Base-by-base conservation (phyloP, 1,284 basidiomycete genomes). In the Rhizoctonia solani region DNA sequence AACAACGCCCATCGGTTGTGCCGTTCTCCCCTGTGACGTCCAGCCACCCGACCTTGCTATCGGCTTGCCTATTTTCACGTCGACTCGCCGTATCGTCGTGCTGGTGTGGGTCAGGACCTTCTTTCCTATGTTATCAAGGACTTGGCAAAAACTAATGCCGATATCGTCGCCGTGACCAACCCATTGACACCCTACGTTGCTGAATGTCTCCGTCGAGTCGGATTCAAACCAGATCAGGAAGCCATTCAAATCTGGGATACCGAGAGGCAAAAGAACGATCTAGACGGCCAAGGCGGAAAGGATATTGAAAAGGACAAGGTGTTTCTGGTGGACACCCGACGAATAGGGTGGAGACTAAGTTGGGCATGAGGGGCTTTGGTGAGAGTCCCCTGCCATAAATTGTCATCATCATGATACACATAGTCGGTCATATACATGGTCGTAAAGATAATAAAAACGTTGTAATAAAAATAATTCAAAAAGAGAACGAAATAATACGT, bases 51-150 rank as follows among this genome's bases (percentile, higher is more conserved):
- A 34, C 37, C 39, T 13, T 13, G 13, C 23, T 44, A 66, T 16
- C 50, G 50, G 23, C 30, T 66, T 9, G 32, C 61, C 25, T 29
- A 54, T 30, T 66, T 66, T 41, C 50, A 66, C 50, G 61, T 66
- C 41, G 61, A 66, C 29, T 16, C 50, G 2, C 61, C 61, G n/a
- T 66, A 66, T 34, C 61, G 61, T 14, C 61, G 4, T 21, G 29
- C 50, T 16, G 61, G 61, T 30, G 61, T 66, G 29, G 61, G 61
- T 5, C 29, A 54, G 19, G 61, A 66, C 39, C 42, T 66, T 9
- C 39, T 66, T 19, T 42, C 39, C 2, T 19, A 11, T 27, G 61
- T 25, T 4, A 14, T 41, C 29, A 32, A 66, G n/a, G 19, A 46
- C 23, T 44, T 54, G n/a, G 13, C 32, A 16, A 42, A 52, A 2